These are phyloP conservation scores for Lactifluus pinguis DNA, from an alignment of 768 basidiomycete species.

Conservation along the genomic window DNA sequence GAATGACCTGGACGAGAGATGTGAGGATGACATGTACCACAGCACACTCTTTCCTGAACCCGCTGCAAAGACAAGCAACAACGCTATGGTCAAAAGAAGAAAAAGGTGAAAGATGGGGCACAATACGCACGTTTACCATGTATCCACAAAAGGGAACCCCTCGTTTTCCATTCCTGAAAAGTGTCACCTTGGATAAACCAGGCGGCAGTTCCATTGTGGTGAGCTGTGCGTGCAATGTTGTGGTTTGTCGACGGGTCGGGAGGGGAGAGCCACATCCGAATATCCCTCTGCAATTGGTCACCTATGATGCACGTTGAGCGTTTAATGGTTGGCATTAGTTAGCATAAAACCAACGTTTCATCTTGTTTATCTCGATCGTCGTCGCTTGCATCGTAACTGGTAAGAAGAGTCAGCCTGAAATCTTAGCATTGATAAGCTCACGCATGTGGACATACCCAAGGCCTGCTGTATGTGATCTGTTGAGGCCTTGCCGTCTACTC, in stretches of 20 bases:
- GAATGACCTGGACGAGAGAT: no score
- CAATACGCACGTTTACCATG: no score
- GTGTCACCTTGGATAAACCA: no score
- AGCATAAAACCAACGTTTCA: background rate
- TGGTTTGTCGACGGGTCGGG: no score
- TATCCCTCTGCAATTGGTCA: background rate
- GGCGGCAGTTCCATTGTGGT: no score
- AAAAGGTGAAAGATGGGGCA: no score
- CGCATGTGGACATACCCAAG: background rate
- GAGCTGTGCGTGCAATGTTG: no score
- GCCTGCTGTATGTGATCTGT: background rate
- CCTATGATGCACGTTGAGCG: background rate
- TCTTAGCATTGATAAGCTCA: background rate
- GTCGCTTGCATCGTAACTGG: background rate
- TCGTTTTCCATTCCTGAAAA: no score
- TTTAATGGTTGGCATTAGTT: background rate
- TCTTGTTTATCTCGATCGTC: background rate
- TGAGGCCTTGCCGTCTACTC: background rate
- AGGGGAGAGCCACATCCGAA: no score
- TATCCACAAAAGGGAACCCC: no score
- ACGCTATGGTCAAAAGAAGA: no score
- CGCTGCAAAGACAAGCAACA: background rate
- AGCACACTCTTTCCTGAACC: background rate
- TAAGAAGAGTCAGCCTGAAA: no score
- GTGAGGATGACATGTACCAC: background rate